phyloP scores from a whole-genome alignment of 345 rosid genomes.

The Psidium guajava region DNA sequence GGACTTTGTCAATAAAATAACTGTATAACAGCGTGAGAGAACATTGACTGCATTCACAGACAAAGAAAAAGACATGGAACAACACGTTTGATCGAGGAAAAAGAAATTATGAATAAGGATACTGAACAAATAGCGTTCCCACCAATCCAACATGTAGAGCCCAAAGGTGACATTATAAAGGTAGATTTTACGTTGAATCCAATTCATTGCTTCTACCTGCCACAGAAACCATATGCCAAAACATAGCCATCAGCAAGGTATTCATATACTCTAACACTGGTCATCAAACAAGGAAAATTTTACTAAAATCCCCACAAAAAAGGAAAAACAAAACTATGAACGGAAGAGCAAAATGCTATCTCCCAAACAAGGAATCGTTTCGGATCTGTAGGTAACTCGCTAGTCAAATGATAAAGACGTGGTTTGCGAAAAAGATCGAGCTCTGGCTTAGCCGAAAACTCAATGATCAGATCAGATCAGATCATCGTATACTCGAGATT shows the following conservation, averaged over 20 bases:
- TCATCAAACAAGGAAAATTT: neutral
- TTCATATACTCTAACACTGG: neutral
- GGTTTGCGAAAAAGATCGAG: neutral
- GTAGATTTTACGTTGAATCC: constrained; percentile 91
- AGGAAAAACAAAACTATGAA: neutral
- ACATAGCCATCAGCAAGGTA: neutral
- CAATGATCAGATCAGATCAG: neutral
- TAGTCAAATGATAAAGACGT: neutral
- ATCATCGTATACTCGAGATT: neutral
- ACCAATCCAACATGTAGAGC: constrained; percentile 98
- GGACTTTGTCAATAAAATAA: neutral
- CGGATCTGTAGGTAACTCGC: neutral
- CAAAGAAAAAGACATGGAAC: neutral
- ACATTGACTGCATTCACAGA: neutral
- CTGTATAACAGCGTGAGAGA: neutral
- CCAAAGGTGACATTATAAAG: constrained; percentile 97
- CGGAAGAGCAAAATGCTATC: neutral
- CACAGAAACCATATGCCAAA: neutral
- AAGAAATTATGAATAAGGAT: constrained; percentile 33
- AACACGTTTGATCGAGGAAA: neutral
- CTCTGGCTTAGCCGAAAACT: neutral
- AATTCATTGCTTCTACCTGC: constrained; percentile 55
- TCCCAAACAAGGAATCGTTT: neutral
- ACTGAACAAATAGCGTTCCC: constrained; percentile 98
- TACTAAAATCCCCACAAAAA: neutral